Base-by-base conservation (phyloP, 192 early-diverging fungal genomes). In the Coemansia sp. region DNA sequence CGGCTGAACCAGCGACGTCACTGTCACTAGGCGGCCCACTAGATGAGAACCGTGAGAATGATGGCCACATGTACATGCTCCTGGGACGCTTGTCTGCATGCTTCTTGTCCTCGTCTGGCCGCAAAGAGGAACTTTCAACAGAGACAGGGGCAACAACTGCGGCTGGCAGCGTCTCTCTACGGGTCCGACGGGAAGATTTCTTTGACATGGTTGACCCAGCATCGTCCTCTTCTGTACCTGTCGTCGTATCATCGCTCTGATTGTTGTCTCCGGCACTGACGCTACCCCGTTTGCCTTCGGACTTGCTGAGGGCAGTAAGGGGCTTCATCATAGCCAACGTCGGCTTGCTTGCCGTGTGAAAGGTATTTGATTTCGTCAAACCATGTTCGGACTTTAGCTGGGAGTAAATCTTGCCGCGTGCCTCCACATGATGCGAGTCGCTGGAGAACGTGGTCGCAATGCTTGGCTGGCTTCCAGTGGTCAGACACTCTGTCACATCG, bases 241-340 rank as follows among this genome's bases (percentile, higher is more conserved):
- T n/a, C 29, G 33, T 1, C 1, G 17, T 17, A 54, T 29, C n/a
- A n/a, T n/a, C 30, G 14, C 29, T 54, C n/a, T 54, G 28, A 33
- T 25, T 47, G 48, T 45, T 29, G n/a, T n/a, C n/a, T n/a, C n/a
- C n/a, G n/a, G n/a, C n/a, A n/a, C n/a, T n/a, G n/a, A n/a, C n/a
- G n/a, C n/a, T n/a, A n/a, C n/a, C n/a, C n/a, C n/a, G n/a, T n/a
- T n/a, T n/a, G n/a, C n/a, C n/a, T n/a, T n/a, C n/a, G 8, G 54
- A 7, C 11, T 20, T 25, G 23, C 6, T 58, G n/a, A 14, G 20
- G 2, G 63, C 17, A 10, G 60, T 55, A 28, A 75, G 54, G 19
- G 73, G 73, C 48, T 61, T 59, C 47, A 75, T 60, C 56, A 75
- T 62, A 23, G 45, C 41, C 44, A 75, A 52, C 23, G 67, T 66